A percentile compares a stretch with the other conserved stretches of the same genome.
phyloP scores from a whole-genome alignment of 768 basidiomycete genomes.

The Mycena albidolilacea region DNA sequence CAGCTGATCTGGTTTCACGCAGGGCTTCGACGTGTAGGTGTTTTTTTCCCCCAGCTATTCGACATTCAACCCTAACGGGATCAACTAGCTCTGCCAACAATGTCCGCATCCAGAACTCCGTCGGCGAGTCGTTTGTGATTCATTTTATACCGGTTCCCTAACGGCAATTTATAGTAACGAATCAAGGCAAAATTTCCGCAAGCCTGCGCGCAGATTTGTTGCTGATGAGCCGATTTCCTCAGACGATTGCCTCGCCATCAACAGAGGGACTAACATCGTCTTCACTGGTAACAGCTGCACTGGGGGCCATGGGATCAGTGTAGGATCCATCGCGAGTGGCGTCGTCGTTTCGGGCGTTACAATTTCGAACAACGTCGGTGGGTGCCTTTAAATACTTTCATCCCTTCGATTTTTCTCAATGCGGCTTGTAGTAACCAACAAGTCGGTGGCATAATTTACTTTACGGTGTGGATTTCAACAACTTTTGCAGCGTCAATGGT shows the following conservation, averaged over 20 bases:
- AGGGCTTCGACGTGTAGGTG: constrained; percentile 29
- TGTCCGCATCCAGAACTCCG: constrained; percentile 36
- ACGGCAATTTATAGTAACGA: constrained; percentile 17
- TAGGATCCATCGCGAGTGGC: constrained; percentile 35
- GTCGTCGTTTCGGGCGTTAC: constrained; percentile 33
- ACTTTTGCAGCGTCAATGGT: constrained; percentile 31
- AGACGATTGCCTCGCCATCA: constrained; percentile 44
- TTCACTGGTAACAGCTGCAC: constrained; percentile 40
- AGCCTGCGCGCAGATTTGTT: neutral
- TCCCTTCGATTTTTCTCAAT: neutral
- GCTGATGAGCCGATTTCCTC: neutral
- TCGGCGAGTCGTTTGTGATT: neutral
- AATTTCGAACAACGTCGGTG: constrained; percentile 38
- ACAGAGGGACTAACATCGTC: constrained; percentile 36
- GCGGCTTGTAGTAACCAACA: constrained; percentile 32
- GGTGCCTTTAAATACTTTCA: neutral
- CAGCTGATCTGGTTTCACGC: neutral
- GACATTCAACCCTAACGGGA: neutral
- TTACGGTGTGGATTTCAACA: neutral
- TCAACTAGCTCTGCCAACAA: constrained; percentile 32
- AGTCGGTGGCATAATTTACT: constrained; percentile 11
- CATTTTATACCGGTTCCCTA: no score
- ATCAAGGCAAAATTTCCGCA: constrained; percentile 32
- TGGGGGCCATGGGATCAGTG: constrained; percentile 39
- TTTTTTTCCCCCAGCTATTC: neutral